Base-by-base conservation (phyloP, 176 grass and related monocot species). In the Juncus inflexus region DNA sequence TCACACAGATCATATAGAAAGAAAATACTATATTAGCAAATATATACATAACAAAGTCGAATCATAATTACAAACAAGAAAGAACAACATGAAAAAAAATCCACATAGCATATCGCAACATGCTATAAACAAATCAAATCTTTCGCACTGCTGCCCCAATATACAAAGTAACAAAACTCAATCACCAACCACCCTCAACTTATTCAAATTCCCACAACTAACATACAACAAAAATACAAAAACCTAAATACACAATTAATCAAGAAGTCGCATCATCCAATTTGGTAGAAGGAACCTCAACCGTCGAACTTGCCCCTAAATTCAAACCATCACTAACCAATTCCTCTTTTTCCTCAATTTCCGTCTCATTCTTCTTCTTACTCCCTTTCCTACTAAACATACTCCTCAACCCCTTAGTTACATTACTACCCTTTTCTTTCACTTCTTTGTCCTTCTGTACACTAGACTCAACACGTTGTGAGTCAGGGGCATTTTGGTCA, bases 401-500 rank as follows among this genome's bases (percentile, higher is more conserved):
- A 61, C 79, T 84, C 74, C 78, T 89, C 28, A 91, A 38, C 73
- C 82, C 78, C 72, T 77, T 77, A 10, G 78, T 50, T n/a, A 76
- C 41, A 65, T 86, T 82, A 12, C 70, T 74, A 59, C 66, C 55
- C 13, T 50, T 79, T 61, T 81, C 86, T 64, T 65, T 77, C 37
- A 88, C 59, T 76, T 74, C 71, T 62, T 35, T 42, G 56, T 62
- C 51, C 61, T 51, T 63, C 62, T 15, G 63, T 55, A 28, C 49
- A 35, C 14, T 35, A 58, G 60, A 55, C 12, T 76, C 63, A 38
- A 39, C 62, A 35, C 12, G 9, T 67, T 66, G 11, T 60, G 52
- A 62, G 15, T 28, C 59, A 54, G 78, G 59, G 47, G 69, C 15
- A 40, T 61, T 63, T 73, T 67, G 35, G 12, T 40, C 57, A 47